Conservation (phyloP, 116 monocot genomes). For the Posidonia oceanica region DNA sequence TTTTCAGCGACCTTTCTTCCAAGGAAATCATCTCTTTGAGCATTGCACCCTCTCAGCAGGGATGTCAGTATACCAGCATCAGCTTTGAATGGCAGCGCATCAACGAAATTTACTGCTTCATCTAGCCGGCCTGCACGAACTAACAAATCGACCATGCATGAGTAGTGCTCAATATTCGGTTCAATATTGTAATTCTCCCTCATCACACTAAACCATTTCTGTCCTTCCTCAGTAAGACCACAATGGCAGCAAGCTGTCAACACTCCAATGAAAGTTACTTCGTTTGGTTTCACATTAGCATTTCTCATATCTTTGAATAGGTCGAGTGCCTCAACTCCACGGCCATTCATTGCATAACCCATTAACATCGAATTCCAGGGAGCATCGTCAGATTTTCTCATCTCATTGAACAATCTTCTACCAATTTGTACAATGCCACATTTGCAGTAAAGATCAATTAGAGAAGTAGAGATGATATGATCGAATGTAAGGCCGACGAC, state of each 20-base stretch:
- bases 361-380: conserved; percentile 82
- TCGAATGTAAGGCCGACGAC: conserved; percentile 34
- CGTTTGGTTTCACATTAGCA: conserved; percentile 19
- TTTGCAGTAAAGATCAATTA: conserved; percentile 84
- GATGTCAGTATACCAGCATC: conserved; percentile 60
- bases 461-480: conserved; percentile 37
- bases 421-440: conserved; percentile 35
- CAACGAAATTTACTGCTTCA: conserved; percentile 50
- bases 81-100: conserved; percentile 37
- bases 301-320: conserved; percentile 48
- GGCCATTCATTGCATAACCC: conserved; percentile 69
- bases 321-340: conserved; percentile 38
- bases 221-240: conserved; percentile 58
- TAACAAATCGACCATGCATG: conserved; percentile 55
- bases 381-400: conserved; percentile 35
- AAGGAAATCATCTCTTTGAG: conserved; percentile 26
- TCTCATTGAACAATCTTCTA: conserved; percentile 30
- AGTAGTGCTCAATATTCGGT: conserved; percentile 50
- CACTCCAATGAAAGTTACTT: conserved; percentile 49
- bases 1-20: conserved; percentile 31
- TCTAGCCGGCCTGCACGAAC: conserved; percentile 46
- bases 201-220: conserved; percentile 49
- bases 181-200: conserved; percentile 28
- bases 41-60: conserved; percentile 61
- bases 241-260: conserved; percentile 70